These are phyloP conservation scores for Arthrocladium fulminans DNA, from an alignment of 2,329 filamentous ascomycete genomes.

Conservation along the genomic window DNA sequence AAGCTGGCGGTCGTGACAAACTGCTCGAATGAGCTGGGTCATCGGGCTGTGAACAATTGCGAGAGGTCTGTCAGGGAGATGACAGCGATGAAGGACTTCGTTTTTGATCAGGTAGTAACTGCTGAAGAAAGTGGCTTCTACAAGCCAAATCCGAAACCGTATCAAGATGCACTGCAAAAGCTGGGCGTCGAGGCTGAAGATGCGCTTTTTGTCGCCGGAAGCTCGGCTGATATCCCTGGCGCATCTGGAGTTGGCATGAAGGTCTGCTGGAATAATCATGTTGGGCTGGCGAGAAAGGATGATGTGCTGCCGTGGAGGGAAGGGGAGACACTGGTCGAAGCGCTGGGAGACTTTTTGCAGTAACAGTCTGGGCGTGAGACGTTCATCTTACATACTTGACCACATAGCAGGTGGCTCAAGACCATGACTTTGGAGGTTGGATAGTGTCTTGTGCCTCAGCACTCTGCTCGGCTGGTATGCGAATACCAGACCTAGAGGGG, in stretches of 20 bases:
- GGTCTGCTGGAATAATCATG: slow-evolving; percentile 33
- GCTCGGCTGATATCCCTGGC: slow-evolving; percentile 34
- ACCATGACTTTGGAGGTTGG: no score
- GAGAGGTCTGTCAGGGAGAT: slow-evolving; percentile 4
- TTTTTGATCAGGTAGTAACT: slow-evolving; percentile 30
- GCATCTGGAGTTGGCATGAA: slow-evolving; percentile 32
- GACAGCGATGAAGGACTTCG: slow-evolving; percentile 7
- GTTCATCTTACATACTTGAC: no score
- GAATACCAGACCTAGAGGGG: no score
- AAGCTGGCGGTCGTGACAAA: slow-evolving; percentile 33
- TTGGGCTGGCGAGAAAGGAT: slow-evolving; percentile 10
- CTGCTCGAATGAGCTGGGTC: slow-evolving; percentile 29
- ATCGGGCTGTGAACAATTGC: slow-evolving; percentile 12
- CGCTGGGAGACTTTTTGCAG: slow-evolving; percentile 3
- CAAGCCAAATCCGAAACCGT: slow-evolving; percentile 30
- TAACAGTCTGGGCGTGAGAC: no score
- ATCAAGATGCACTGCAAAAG: slow-evolving; percentile 25
- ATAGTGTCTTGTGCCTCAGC: no score
- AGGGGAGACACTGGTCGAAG: slow-evolving; percentile 4
- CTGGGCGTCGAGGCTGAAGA: slow-evolving; percentile 25
- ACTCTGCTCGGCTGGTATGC: no score
- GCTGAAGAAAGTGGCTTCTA: slow-evolving; percentile 36
- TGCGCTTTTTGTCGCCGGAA: slow-evolving; percentile 33
- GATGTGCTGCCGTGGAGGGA: slow-evolving; percentile 7
- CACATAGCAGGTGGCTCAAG: no score